A percentile compares a stretch with the other conserved stretches of the same genome.
phyloP scores from a whole-genome alignment of 2,329 filamentous ascomycete genomes.

The Colletotrichum nymphaeae region DNA sequence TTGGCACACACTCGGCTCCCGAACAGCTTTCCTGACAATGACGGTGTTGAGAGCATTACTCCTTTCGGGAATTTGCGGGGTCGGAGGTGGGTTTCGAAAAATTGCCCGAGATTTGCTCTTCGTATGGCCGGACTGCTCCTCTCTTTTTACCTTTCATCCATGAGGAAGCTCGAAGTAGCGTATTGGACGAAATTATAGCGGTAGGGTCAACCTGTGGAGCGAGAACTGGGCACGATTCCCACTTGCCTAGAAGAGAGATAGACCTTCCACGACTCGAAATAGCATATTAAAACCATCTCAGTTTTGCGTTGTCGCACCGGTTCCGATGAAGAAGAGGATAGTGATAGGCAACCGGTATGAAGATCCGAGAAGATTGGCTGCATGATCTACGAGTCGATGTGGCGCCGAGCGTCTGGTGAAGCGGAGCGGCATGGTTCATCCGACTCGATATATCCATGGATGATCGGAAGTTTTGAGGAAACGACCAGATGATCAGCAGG shows the following conservation, averaged over 20 bases:
- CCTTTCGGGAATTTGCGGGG: constrained; percentile 10
- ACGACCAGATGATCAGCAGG: neutral
- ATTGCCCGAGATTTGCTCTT: constrained; percentile 30
- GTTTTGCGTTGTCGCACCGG: neutral
- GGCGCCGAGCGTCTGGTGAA: constrained; percentile 3
- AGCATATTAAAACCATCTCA: constrained; percentile 2
- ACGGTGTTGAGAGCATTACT: neutral
- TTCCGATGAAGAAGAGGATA: constrained; percentile 16
- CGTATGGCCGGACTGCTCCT: constrained; percentile 8
- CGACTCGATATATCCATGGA: constrained; percentile 6
- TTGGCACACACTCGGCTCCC: neutral
- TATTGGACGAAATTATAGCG: neutral
- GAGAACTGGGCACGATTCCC: neutral
- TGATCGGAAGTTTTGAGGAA: neutral
- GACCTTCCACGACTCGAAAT: neutral
- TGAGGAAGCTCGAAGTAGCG: neutral
- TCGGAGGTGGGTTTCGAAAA: neutral
- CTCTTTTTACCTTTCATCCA: neutral
- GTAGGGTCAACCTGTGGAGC: neutral
- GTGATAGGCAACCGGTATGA: constrained; percentile 5
- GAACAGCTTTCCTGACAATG: constrained; percentile 5
- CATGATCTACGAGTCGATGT: constrained; percentile 20
- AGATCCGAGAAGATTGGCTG: constrained; percentile 1
- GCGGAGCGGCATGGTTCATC: constrained; percentile 16
- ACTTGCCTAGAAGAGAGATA: constrained; percentile 20